Evolutionary conservation across 352 stramenopile genomes (phyloP).

Genomic region (Globisporangium polare): DNA sequence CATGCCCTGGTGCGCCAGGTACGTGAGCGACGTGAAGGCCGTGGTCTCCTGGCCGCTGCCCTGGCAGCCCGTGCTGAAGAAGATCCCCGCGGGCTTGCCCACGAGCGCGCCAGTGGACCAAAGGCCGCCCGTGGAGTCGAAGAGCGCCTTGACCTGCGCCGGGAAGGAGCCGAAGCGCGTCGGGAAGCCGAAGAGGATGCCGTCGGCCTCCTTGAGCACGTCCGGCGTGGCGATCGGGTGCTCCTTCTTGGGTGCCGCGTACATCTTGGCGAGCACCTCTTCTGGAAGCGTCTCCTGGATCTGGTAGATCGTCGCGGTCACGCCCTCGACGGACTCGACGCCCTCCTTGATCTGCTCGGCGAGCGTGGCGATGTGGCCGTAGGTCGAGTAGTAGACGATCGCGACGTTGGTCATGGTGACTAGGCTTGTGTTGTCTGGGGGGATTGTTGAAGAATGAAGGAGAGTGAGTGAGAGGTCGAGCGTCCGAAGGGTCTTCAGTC

Average conservation of each 20-base stretch:
- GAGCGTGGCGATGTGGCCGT: constrained; percentile 68
- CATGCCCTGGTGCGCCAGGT: constrained; percentile 79
- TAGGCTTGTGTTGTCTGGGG: not conserved
- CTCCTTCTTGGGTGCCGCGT: constrained; percentile 58
- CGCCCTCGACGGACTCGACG: constrained; percentile 52
- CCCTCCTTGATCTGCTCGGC: constrained; percentile 58
- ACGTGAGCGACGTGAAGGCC: constrained; percentile 55
- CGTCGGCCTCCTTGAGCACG: constrained; percentile 58
- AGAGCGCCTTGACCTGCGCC: constrained; percentile 77
- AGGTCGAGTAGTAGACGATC: constrained; percentile 77
- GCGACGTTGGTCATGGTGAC: constrained; percentile 52
- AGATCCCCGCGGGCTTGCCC: constrained; percentile 70
- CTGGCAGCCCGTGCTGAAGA: constrained; percentile 59
- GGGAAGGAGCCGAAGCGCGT: constrained; percentile 75
- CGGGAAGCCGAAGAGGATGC: constrained; percentile 82
- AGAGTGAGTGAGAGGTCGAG: not conserved
- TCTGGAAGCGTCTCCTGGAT: constrained; percentile 66
- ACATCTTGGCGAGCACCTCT: constrained; percentile 68
- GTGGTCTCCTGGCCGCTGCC: constrained; percentile 79
- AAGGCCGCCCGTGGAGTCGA: constrained; percentile 59
- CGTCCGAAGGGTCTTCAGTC: no score
- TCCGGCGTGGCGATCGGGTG: constrained; percentile 50
- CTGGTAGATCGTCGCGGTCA: constrained; percentile 52
- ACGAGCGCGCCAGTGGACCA: constrained; percentile 62
- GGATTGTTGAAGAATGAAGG: not conserved